Percentiles rank a stretch among this genome's conserved stretches.
These are phyloP conservation scores for Gossypium ekmanianum DNA, from an alignment of 345 rosid species.

Conservation along the genomic window DNA sequence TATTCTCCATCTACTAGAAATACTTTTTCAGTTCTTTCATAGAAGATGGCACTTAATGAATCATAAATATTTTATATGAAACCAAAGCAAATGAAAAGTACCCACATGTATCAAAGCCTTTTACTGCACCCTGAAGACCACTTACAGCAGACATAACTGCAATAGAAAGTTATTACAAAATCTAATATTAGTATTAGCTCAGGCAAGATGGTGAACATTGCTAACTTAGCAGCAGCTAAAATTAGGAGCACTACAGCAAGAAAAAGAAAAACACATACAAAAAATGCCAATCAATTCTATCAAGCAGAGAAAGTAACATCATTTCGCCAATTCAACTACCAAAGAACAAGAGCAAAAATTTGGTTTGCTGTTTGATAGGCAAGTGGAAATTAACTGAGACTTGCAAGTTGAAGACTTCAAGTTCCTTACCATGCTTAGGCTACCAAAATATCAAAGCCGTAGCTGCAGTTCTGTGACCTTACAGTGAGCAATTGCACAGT, in stretches of 20 bases:
- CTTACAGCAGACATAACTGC: slow-evolving; percentile 99
- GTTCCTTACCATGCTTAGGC: too few relatives aligned
- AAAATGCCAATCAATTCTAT: not conserved
- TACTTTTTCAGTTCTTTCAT: slow-evolving; percentile 6
- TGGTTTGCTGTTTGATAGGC: not conserved
- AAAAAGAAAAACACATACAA: not conserved
- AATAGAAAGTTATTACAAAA: slow-evolving; percentile 18
- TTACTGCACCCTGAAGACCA: slow-evolving; percentile 75
- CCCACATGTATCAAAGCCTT: slow-evolving; percentile 75
- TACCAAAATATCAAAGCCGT: too few relatives aligned
- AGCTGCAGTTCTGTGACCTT: too few relatives aligned
- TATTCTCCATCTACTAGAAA: not conserved
- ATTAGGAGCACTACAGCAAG: not conserved
- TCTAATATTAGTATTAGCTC: slow-evolving; percentile 4
- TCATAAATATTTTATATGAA: slow-evolving; percentile 7
- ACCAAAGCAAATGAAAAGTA: slow-evolving; percentile 23
- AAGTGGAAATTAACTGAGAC: not conserved
- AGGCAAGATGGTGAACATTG: too few relatives aligned
- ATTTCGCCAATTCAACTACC: not conserved
- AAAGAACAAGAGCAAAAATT: not conserved
- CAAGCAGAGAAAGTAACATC: not conserved
- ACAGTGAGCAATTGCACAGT: too few relatives aligned
- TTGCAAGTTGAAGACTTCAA: too few relatives aligned
- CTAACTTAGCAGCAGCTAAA: not conserved
- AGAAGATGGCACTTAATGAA: slow-evolving; percentile 6